Base-by-base conservation (phyloP, 371 early-diverging fungal genomes). In the Lichtheimia ramosa region DNA sequence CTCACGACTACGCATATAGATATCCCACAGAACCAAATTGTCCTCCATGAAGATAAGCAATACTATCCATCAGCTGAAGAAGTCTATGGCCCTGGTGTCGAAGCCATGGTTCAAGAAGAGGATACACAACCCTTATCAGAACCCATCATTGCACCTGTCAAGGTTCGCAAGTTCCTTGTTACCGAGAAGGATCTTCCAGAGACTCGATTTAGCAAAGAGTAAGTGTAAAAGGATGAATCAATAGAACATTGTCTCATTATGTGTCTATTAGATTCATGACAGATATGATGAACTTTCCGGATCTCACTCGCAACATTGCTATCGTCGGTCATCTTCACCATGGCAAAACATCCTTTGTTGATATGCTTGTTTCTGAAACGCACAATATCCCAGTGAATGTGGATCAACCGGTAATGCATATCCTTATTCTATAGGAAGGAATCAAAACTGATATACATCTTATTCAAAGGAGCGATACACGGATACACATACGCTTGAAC, bases 1-100 rank as follows among this genome's bases (percentile, higher is more conserved):
- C 43, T 53, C 20, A 51, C 52, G 39, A 34, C 34, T 16, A n/a
- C 2, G 49, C 18, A 21, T 61, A 2, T 16, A 18, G 87, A 86
- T 55, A 78, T 83, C 66, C 81, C 89, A 25, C 71, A 79, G 43
- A 90, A 83, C 58, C 91, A 93, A 69, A 85, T 98, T 48, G 92
- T 98, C 0, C 82, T 96, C 49, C 97, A 97, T 65, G 98, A 98
- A 71, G 98, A 98, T 68, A 97, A 97, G 71, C 92, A 93, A 67
- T 98, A 97, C 73, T 98, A 98, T 62, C 96, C 97, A 7, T 88
- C 92, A 20, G 98, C 98, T 3, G 93, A 92, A 73, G 97, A 97
- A 68, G 93, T 98, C n/a, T 98, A 93, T 71, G 99, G 99, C 6
- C 83, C 87, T 23, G 99, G 87, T 16, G 99, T 98, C 14, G 99